A percentile compares a stretch with the other conserved stretches of the same genome.
Evolutionary conservation across 768 basidiomycete species (phyloP).

Genomic region (Xerocomellus amylosporus): DNA sequence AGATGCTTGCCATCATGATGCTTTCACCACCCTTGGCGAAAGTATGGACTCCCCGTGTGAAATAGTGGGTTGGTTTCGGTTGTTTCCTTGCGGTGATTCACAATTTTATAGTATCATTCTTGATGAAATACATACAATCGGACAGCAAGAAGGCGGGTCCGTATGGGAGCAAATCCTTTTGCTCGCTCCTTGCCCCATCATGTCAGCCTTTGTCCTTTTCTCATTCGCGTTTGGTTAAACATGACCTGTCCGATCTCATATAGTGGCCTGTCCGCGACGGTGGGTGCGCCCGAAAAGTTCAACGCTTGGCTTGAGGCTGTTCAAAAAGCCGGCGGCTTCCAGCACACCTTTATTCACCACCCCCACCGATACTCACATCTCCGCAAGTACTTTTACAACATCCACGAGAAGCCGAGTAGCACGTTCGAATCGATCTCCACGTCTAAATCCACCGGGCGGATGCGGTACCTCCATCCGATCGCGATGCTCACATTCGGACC

Average conservation of each 20-base stretch:
- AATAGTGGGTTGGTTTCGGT: constrained; percentile 40
- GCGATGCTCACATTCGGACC: constrained; percentile 54
- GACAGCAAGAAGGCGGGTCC: constrained; percentile 64
- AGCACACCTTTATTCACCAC: constrained; percentile 59
- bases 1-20: constrained; percentile 66
- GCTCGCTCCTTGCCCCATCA: constrained; percentile 67
- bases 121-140: constrained; percentile 57
- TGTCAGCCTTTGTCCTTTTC: constrained; percentile 41
- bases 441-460: constrained; percentile 38
- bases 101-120: constrained; percentile 54
- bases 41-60: constrained; percentile 60
- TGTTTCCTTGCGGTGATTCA: not conserved
- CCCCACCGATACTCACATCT: constrained; percentile 72
- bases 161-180: constrained; percentile 77
- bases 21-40: constrained; percentile 62
- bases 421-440: constrained; percentile 38
- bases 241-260: not conserved
- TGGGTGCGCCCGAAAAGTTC: constrained; percentile 63
- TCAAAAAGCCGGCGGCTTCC: constrained; percentile 55
- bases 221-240: not conserved
- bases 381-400: constrained; percentile 60
- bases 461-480: constrained; percentile 63
- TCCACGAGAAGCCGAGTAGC: constrained; percentile 19
- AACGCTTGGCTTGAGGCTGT: constrained; percentile 63
- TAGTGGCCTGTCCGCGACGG: constrained; percentile 70